Evolutionary conservation across 1,139 yeast genomes (phyloP).

Genomic region (Diutina pseudorugosa): DNA sequence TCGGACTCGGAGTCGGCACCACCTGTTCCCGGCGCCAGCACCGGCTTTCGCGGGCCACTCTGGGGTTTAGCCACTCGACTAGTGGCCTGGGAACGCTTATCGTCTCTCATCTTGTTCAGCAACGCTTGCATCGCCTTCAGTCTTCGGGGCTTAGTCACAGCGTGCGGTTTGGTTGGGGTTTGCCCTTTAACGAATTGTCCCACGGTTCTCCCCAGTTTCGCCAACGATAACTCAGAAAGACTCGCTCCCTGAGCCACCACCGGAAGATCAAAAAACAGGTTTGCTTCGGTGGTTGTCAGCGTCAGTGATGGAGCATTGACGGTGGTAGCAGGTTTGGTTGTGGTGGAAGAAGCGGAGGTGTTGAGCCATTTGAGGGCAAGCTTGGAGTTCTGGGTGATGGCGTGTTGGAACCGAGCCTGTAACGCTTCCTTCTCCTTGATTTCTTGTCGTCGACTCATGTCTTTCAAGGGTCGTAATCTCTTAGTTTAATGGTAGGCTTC

Average conservation of each 20-base stretch:
- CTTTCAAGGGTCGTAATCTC: constrained; percentile 13
- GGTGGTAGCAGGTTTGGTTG: constrained; percentile 9
- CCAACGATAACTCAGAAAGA: constrained; percentile 13
- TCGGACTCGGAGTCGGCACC: not conserved
- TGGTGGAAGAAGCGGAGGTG: not conserved
- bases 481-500: no score
- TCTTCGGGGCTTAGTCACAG: constrained; percentile 10
- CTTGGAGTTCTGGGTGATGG: constrained; percentile 24
- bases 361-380: constrained; percentile 33
- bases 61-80: not conserved
- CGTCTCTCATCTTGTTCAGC: constrained; percentile 31
- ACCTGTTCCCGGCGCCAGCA: not conserved
- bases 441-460: constrained; percentile 24
- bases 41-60: not conserved
- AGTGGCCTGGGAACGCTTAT: constrained; percentile 4
- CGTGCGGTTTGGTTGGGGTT: constrained; percentile 8
- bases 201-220: constrained; percentile 9
- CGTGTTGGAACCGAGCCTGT: constrained; percentile 35
- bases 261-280: constrained; percentile 25
- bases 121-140: constrained; percentile 29
- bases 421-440: constrained; percentile 36
- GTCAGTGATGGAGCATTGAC: constrained; percentile 3
- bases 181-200: constrained; percentile 21
- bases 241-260: constrained; percentile 36
- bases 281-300: constrained; percentile 4